Conservation (phyloP, 2,329 filamentous ascomycete species). For the Aspergillus alliaceus region DNA sequence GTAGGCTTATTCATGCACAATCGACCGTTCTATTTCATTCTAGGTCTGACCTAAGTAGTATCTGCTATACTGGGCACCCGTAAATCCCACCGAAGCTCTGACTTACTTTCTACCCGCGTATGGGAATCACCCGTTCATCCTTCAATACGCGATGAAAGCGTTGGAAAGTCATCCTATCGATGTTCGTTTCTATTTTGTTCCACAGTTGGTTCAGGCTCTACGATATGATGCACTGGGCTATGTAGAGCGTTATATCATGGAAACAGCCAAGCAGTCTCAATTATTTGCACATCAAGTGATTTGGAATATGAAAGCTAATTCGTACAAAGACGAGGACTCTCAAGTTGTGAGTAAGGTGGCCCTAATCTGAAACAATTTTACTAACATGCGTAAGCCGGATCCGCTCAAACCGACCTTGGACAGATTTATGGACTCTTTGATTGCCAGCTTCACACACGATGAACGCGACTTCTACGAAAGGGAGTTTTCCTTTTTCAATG, state of each 20-base stretch:
- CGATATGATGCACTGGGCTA: slow-evolving; percentile 93
- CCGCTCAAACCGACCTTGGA: slow-evolving; percentile 91
- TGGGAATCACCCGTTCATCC: slow-evolving; percentile 84
- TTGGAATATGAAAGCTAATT: slow-evolving; percentile 99
- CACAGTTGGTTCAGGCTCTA: slow-evolving; percentile 93
- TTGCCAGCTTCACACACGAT: slow-evolving; percentile 73
- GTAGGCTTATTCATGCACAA: slow-evolving; percentile 42
- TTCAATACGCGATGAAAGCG: slow-evolving; percentile 96
- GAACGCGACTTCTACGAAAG: slow-evolving; percentile 88
- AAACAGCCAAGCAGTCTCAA: slow-evolving; percentile 97
- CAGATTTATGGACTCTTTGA: slow-evolving; percentile 80
- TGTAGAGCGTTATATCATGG: slow-evolving; percentile 92
- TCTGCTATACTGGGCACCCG: slow-evolving; percentile 85
- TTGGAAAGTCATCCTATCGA: slow-evolving; percentile 94
- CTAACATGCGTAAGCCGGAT: slow-evolving; percentile 60
- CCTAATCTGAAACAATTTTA: neutral
- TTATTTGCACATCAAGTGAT: slow-evolving; percentile 99
- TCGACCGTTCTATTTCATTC: neutral
- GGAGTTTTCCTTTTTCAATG: slow-evolving; percentile 97
- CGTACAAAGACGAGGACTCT: slow-evolving; percentile 94
- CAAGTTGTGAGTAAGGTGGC: slow-evolving; percentile 61
- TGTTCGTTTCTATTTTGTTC: slow-evolving; percentile 97
- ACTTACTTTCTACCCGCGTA: slow-evolving; percentile 92
- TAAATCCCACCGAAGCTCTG: slow-evolving; percentile 89
- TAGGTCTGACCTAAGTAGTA: slow-evolving; percentile 55